These are phyloP conservation scores for Bipolaris zeicola DNA, from an alignment of 2,329 filamentous ascomycete genomes.

Conservation along the genomic window DNA sequence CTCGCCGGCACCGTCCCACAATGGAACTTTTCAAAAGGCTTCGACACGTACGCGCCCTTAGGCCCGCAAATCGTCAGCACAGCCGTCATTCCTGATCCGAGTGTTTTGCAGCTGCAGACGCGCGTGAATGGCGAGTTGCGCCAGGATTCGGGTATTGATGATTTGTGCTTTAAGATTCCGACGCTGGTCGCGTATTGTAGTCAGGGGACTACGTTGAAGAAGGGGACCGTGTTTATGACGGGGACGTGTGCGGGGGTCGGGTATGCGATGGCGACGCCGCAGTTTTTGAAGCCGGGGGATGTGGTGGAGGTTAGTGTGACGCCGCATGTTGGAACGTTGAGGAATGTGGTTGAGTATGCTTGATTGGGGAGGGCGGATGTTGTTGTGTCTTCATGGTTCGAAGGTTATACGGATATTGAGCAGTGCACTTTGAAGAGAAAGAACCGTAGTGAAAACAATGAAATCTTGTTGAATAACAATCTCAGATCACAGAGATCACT, in stretches of 20 bases:
- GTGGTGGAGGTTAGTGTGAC: slow-evolving; percentile 42
- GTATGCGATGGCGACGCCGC: slow-evolving; percentile 50
- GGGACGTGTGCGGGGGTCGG: slow-evolving; percentile 51
- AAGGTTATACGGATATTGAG: too few species aligned
- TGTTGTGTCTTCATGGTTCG: too few species aligned
- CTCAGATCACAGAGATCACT: not conserved
- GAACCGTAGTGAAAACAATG: too few species aligned
- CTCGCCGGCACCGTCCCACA: slow-evolving; percentile 61
- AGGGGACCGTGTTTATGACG: slow-evolving; percentile 58
- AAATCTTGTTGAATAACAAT: too few species aligned
- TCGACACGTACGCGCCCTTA: slow-evolving; percentile 61
- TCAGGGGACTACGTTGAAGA: slow-evolving; percentile 53
- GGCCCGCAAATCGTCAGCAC: slow-evolving; percentile 57
- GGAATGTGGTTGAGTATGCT: slow-evolving; percentile 41
- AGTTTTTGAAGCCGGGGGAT: slow-evolving; percentile 45
- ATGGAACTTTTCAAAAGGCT: slow-evolving; percentile 63
- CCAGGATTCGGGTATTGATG: slow-evolving; percentile 57
- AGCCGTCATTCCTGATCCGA: slow-evolving; percentile 52
- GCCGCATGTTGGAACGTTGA: slow-evolving; percentile 40
- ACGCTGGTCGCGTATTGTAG: slow-evolving; percentile 55
- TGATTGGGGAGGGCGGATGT: not conserved
- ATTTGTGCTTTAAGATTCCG: slow-evolving; percentile 56
- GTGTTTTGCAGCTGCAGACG: slow-evolving; percentile 52
- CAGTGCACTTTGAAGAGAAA: too few species aligned
- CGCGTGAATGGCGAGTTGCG: slow-evolving; percentile 56